Conservation (phyloP, 164 flowering plant genomes). For the Houttuynia cordata region DNA sequence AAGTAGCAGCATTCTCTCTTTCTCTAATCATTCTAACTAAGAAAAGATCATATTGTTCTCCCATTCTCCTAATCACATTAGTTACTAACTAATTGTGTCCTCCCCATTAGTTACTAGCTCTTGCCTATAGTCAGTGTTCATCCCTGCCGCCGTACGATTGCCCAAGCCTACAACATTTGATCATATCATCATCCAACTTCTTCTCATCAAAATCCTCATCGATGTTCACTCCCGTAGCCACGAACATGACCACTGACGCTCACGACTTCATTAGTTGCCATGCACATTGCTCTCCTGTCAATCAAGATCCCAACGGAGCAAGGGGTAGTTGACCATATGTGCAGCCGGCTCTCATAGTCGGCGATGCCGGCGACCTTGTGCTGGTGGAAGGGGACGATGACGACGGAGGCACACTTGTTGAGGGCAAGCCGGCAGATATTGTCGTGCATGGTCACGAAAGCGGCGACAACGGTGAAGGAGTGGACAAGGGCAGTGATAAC, state of each 20-base stretch:
- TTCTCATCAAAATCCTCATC: constrained; percentile 40
- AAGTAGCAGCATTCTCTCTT: constrained; percentile 30
- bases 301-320: constrained; percentile 58
- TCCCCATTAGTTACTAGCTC: background rate
- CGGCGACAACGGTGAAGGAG: background rate
- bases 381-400: constrained; percentile 53
- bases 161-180: background rate
- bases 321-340: constrained; percentile 41
- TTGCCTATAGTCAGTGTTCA: background rate
- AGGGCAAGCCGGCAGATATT: constrained; percentile 22
- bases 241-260: constrained; percentile 54
- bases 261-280: constrained; percentile 52
- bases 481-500: too few species aligned
- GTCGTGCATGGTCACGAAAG: constrained; percentile 17
- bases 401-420: constrained; percentile 22
- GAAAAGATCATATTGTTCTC: constrained; percentile 35
- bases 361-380: constrained; percentile 64
- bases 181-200: constrained; percentile 13
- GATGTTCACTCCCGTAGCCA: constrained; percentile 31
- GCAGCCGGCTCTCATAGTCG: constrained; percentile 47
- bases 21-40: constrained; percentile 43
- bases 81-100: too few species aligned
- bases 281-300: constrained; percentile 47
- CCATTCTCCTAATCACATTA: constrained; percentile 12
- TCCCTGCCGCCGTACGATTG: background rate